These are phyloP conservation scores for Calonectria pteridis DNA, from an alignment of 2,329 filamentous ascomycete species.

Conservation along the genomic window DNA sequence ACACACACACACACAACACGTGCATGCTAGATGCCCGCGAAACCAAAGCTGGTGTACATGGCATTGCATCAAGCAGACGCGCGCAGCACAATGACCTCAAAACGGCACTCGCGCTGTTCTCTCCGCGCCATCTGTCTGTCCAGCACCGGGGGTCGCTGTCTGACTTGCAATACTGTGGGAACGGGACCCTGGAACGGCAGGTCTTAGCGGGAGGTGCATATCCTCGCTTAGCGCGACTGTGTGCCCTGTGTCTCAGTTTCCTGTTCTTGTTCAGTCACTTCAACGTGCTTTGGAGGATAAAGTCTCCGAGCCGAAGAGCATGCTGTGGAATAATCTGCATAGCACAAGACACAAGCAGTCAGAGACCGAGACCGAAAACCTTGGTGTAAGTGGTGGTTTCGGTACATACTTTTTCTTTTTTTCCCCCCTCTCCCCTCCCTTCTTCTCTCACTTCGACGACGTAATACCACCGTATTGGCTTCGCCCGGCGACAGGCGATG, in stretches of 20 bases:
- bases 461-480: neutral
- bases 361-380: neutral
- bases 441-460: neutral
- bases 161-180: neutral
- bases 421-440: neutral
- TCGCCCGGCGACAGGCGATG: neutral
- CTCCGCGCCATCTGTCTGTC: neutral
- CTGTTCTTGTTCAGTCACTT: neutral
- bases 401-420: neutral
- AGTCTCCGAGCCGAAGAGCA: neutral
- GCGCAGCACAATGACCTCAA: neutral
- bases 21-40: neutral
- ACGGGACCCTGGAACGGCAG: slow-evolving; percentile 9
- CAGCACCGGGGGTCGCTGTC: neutral
- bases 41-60: slow-evolving; percentile 1
- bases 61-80: neutral
- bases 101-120: neutral
- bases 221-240: slow-evolving; percentile 2
- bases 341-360: neutral
- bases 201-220: slow-evolving; percentile 10
- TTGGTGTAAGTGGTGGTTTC: neutral
- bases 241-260: neutral
- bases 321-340: neutral
- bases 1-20: too few relatives aligned
- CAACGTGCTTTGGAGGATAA: neutral